These are phyloP conservation scores for Bruguiera parviflora DNA, from an alignment of 345 rosid species.

Conservation along the genomic window DNA sequence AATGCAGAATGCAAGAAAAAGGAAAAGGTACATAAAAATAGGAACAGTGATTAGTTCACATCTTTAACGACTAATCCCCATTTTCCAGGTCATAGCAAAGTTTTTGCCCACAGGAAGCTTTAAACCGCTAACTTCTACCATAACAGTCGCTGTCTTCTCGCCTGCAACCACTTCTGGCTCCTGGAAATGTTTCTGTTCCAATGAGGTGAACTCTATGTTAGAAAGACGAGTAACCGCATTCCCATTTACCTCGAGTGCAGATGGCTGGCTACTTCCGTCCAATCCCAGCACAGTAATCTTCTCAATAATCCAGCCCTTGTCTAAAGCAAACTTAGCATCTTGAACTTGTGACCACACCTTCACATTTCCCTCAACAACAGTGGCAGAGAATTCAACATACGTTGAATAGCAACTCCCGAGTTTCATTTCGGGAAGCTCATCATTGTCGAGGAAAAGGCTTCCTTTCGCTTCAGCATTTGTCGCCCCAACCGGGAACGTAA, in stretches of 20 bases:
- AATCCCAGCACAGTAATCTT: slow-evolving; percentile 71
- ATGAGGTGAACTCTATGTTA: slow-evolving; percentile 32
- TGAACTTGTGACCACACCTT: slow-evolving; percentile 81
- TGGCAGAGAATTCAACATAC: slow-evolving; percentile 59
- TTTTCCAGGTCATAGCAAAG: slow-evolving; percentile 66
- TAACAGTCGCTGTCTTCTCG: slow-evolving; percentile 38
- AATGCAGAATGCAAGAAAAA: slow-evolving; percentile 5
- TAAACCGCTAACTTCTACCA: slow-evolving; percentile 64
- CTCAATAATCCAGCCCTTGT: slow-evolving; percentile 69
- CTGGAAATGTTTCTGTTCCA: slow-evolving; percentile 41
- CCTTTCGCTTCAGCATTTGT: slow-evolving; percentile 68
- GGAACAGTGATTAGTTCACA: not conserved
- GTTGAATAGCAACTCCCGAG: slow-evolving; percentile 69
- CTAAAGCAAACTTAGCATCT: slow-evolving; percentile 67
- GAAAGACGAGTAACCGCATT: slow-evolving; percentile 16
- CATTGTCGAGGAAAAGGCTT: slow-evolving; percentile 65
- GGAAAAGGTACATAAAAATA: not conserved
- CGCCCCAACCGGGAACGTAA: slow-evolving; percentile 72
- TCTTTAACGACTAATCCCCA: slow-evolving; percentile 30
- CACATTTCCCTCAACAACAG: slow-evolving; percentile 50
- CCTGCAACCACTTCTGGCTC: slow-evolving; percentile 30
- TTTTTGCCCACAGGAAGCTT: slow-evolving; percentile 63
- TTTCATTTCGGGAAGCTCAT: slow-evolving; percentile 89
- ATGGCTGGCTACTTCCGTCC: slow-evolving; percentile 37
- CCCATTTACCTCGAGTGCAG: slow-evolving; percentile 52